phyloP scores from a whole-genome alignment of 2,329 filamentous ascomycete genomes.

The Ascochyta viciae-villosae region DNA sequence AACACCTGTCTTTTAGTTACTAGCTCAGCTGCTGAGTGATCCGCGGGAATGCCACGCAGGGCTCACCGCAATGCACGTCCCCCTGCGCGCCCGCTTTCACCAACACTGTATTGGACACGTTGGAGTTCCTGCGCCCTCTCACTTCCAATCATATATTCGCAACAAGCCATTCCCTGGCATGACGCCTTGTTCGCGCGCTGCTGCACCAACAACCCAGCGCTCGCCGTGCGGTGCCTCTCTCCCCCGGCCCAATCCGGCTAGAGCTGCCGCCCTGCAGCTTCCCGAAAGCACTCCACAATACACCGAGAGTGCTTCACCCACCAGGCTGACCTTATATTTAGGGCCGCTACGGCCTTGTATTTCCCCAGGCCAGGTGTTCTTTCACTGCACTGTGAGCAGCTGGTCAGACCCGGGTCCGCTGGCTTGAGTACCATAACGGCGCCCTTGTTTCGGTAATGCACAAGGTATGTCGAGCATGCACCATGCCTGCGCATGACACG shows the following conservation, averaged over 20 bases:
- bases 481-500: not conserved
- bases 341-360: not conserved
- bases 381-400: conserved; percentile 1
- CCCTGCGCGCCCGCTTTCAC: conserved; percentile 12
- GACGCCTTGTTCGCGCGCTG: conserved; percentile 2
- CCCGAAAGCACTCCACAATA: conserved; percentile 34
- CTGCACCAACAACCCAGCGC: not conserved
- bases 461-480: conserved; percentile 3
- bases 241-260: conserved; percentile 20
- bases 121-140: conserved; percentile 17
- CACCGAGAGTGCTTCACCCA: conserved; percentile 15
- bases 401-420: not conserved
- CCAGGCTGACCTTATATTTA: not conserved
- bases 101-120: conserved; percentile 34
- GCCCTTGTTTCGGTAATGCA: conserved; percentile 16
- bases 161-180: conserved; percentile 2
- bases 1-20: conserved; percentile 25
- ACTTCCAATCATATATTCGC: conserved; percentile 14
- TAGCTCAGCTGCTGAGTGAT: conserved; percentile 16
- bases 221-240: conserved; percentile 4
- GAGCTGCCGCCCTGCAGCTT: conserved; percentile 21
- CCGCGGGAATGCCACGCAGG: conserved; percentile 20
- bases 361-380: conserved; percentile 41
- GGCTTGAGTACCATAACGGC: not conserved
- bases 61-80: conserved; percentile 10